Conservation (phyloP, 179 eudicot genomes). For the Spinacia oleracea region DNA sequence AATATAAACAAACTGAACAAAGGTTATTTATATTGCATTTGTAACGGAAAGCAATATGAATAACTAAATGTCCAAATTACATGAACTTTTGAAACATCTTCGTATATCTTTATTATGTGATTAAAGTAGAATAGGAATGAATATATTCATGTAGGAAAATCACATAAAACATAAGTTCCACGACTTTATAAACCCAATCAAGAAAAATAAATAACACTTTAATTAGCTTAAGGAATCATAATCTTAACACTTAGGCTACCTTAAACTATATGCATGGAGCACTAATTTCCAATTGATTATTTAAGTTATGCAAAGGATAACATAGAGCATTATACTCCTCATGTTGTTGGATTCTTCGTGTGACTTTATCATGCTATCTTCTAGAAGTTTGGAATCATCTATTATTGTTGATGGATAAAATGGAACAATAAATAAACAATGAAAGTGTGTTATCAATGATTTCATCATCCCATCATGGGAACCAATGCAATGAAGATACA, state of each 20-base stretch:
- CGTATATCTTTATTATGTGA: too few relatives aligned
- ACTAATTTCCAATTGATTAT: background rate
- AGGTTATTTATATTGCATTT: background rate
- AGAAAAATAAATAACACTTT: too few relatives aligned
- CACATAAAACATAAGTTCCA: too few relatives aligned
- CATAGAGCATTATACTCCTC: background rate
- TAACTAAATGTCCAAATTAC: background rate
- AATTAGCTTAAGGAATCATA: background rate
- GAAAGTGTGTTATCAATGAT: background rate
- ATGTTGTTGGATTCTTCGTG: constrained; percentile 4
- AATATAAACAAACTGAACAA: too few relatives aligned
- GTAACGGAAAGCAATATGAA: background rate
- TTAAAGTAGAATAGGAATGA: background rate
- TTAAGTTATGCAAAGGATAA: background rate
- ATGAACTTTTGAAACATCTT: background rate
- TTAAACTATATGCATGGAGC: background rate
- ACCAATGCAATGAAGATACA: too few relatives aligned
- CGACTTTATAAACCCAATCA: too few relatives aligned
- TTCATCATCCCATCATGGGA: background rate
- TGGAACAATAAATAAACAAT: background rate
- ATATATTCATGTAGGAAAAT: background rate
- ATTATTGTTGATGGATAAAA: background rate
- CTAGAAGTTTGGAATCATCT: constrained; percentile 4
- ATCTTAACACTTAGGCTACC: background rate
- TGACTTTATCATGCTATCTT: background rate